phyloP scores from a whole-genome alignment of 2,329 filamentous ascomycete genomes.

The Cladosporium austrohemisphaericum region DNA sequence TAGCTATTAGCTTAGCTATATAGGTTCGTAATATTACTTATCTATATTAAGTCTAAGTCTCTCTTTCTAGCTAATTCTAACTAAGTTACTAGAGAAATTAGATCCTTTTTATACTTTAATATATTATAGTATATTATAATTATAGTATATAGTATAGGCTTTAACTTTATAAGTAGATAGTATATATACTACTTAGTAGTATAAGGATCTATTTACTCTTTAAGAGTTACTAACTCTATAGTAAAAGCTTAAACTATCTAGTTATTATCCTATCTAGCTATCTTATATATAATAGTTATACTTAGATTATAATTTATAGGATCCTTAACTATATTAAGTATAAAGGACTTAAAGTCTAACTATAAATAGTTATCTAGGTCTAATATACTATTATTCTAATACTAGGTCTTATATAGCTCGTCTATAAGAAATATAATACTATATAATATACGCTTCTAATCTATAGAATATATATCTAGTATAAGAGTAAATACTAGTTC shows the following conservation, averaged over 20 bases:
- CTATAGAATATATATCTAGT: background rate
- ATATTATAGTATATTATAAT: background rate
- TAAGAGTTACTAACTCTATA: no score
- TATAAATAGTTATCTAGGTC: background rate
- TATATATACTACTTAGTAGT: background rate
- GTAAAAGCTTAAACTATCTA: background rate
- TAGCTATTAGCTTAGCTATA: no score
- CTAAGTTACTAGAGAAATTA: background rate
- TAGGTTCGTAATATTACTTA: no score
- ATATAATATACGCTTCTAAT: background rate
- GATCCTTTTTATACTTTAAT: background rate
- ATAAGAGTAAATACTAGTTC: background rate
- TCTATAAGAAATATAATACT: background rate
- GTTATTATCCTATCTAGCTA: background rate
- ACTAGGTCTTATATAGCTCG: background rate
- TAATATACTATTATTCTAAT: background rate
- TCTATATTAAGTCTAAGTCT: background rate
- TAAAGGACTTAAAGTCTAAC: background rate
- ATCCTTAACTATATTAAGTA: background rate
- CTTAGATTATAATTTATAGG: background rate
- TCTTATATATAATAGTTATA: background rate
- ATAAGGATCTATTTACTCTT: no score
- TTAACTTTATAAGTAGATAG: slow-evolving; percentile 1
- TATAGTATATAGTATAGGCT: background rate
- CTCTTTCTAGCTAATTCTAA: background rate